Evolutionary conservation across 768 basidiomycete genomes (phyloP).

Genomic region (Mycena filopes): DNA sequence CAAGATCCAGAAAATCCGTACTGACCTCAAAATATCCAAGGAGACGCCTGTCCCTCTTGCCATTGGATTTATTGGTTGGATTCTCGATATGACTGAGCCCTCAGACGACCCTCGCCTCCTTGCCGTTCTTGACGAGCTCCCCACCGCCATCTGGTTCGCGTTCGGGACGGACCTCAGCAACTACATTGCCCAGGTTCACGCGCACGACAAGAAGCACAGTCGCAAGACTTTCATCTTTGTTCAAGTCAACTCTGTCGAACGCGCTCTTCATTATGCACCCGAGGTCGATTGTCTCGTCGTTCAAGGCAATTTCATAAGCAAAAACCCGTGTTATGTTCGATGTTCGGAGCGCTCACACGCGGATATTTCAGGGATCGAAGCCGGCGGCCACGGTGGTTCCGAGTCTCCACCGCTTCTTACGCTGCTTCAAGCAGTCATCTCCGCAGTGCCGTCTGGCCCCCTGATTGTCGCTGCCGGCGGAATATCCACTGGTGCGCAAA

Average conservation of each 20-base stretch:
- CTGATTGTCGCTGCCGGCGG: constrained; percentile 73
- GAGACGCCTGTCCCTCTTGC: constrained; percentile 61
- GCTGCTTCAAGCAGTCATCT: constrained; percentile 58
- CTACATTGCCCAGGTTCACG: constrained; percentile 64
- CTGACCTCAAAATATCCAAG: constrained; percentile 42
- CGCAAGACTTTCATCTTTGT: constrained; percentile 63
- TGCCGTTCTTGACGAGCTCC: constrained; percentile 56
- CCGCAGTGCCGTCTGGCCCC: constrained; percentile 48
- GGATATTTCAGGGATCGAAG: constrained; percentile 39
- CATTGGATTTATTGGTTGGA: constrained; percentile 60
- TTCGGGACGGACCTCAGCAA: constrained; percentile 61
- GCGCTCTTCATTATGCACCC: constrained; percentile 62
- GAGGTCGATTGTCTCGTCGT: constrained; percentile 70
- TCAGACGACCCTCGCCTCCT: constrained; percentile 50
- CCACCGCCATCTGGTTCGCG: constrained; percentile 69
- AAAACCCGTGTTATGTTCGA: constrained; percentile 23
- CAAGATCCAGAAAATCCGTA: constrained; percentile 53
- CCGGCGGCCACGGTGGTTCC: constrained; percentile 49
- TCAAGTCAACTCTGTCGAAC: constrained; percentile 59
- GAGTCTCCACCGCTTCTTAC: constrained; percentile 57
- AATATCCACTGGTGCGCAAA: constrained; percentile 59
- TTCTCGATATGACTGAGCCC: constrained; percentile 56
- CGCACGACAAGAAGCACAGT: constrained; percentile 47
- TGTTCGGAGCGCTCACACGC: not conserved
- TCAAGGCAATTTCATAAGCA: constrained; percentile 61